Base-by-base conservation (phyloP, 1,139 yeast species). In the Yamadazyma pseudoaaseri region DNA sequence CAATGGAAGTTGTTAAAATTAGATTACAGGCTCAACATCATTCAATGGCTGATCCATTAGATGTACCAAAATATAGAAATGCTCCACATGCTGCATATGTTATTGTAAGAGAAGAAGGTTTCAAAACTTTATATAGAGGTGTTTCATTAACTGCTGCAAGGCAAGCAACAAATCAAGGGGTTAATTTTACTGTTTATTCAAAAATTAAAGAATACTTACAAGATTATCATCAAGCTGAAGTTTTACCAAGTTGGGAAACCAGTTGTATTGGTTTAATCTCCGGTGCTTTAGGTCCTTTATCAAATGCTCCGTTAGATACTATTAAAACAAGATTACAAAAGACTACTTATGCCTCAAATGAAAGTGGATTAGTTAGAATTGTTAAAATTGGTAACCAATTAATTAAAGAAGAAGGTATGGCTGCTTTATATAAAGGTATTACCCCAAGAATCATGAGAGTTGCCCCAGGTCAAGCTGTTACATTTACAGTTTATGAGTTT, bases 381-480 rank as follows among this genome's bases (percentile, higher is more conserved):
- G 65, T 74, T 33, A 76, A 92, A 58, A 90, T 92, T 51, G 90
- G 95, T 43, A 70, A 70, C 36, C 92, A 82, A 55, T 76, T 92
- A 60, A 68, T 90, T 49, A 82, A 80, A 57, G 96, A 87, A 67
- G 96, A 90, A 63, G 98, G 97, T 47, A 64, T 81, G 45, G 72
- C 73, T 42, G 96, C 96, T 13, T 76, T 89, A 51, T 90, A 92
- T 70, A 86, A 90, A 64, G 98, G 98, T 68, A 92, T 92, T 57
- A 89, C 97, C 26, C 98, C 98, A 51, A 84, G 98, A 72, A 92
- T 92, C 51, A 89, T 92, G 95, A 84, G 98, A 68, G 98, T 92
- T 37, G 98, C 98, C 12, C 97, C 98, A 16, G 98, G 98, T 43
- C 98, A 92, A 66, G 97, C 97, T 37, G 97, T 92, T 38, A 94